Percentiles rank a stretch among this genome's conserved stretches.
Evolutionary conservation across 441 rosid species (phyloP).

Genomic region (Populus hybrid): DNA sequence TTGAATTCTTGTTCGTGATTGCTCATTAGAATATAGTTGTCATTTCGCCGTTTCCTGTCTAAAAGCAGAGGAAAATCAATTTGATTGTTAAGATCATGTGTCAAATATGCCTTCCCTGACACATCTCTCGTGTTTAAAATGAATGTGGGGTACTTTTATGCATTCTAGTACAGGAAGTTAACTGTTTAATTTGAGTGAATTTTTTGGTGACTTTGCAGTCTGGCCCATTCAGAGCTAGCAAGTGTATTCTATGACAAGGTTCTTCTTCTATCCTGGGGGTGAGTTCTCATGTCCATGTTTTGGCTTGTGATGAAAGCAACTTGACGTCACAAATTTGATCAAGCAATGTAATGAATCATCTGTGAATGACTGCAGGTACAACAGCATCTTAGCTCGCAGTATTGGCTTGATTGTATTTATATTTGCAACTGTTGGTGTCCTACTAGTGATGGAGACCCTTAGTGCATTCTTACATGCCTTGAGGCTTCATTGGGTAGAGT

Average conservation of each 20-base stretch:
- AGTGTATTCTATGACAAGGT: conserved; percentile 94
- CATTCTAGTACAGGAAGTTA: neutral
- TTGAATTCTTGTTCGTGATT: neutral
- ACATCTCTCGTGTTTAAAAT: neutral
- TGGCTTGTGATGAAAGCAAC: neutral
- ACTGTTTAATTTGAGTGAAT: neutral
- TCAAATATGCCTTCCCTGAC: neutral
- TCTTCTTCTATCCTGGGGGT: conserved; percentile 84
- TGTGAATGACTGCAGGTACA: conserved; percentile 44
- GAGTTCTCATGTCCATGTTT: conserved; percentile 21
- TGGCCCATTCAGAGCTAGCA: conserved; percentile 91
- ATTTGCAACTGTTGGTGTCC: conserved; percentile 87
- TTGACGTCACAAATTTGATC: neutral
- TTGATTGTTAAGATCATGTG: neutral
- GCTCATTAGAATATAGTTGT: neutral
- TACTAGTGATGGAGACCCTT: conserved; percentile 96
- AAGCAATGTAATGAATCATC: neutral
- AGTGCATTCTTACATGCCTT: conserved; percentile 97
- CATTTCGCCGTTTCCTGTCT: neutral
- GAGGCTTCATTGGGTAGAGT: conserved; percentile 34
- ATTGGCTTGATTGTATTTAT: conserved; percentile 66
- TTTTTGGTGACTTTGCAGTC: conserved; percentile 41
- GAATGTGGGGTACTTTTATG: neutral
- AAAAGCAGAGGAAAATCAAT: neutral
- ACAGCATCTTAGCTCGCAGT: conserved; percentile 52